Evolutionary conservation across 2,329 filamentous ascomycete species (phyloP).

Genomic region (Colletotrichum caudatum): DNA sequence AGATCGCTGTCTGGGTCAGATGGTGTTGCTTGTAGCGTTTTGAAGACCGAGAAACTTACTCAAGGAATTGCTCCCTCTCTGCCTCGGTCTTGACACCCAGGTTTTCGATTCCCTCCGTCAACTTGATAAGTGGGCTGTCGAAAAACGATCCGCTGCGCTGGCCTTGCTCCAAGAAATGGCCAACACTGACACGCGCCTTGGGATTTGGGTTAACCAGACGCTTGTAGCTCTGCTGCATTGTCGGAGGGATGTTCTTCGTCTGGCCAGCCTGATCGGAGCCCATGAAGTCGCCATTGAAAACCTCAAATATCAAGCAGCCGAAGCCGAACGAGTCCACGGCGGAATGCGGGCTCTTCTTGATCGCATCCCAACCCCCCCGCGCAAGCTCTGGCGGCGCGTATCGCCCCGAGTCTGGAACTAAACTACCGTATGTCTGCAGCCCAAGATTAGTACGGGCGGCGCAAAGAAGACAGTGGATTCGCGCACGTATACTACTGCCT

Average conservation of each 20-base stretch:
- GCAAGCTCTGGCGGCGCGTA: conserved; percentile 91
- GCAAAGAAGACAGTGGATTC: no score
- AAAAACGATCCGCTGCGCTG: conserved; percentile 87
- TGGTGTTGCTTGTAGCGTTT: neutral
- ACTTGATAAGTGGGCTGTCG: conserved; percentile 88
- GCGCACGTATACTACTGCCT: conserved; percentile 81
- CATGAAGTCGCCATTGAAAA: conserved; percentile 87
- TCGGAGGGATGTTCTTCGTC: conserved; percentile 85
- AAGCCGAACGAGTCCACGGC: conserved; percentile 91
- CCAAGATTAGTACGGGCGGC: conserved; percentile 34
- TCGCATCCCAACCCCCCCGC: conserved; percentile 89
- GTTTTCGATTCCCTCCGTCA: conserved; percentile 93
- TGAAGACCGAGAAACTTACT: conserved; percentile 55
- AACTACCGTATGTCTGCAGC: conserved; percentile 81
- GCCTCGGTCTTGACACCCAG: conserved; percentile 87
- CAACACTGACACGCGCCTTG: conserved; percentile 85
- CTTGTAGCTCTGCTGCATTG: conserved; percentile 93
- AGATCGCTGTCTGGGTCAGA: conserved; percentile 70
- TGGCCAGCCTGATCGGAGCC: conserved; percentile 85
- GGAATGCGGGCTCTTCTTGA: conserved; percentile 84
- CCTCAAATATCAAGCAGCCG: conserved; percentile 86
- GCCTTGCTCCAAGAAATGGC: conserved; percentile 91
- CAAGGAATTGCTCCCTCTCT: conserved; percentile 87
- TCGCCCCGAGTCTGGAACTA: conserved; percentile 85
- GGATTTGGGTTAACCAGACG: conserved; percentile 89